These are phyloP conservation scores for Pichia occidentalis DNA, from an alignment of 805 yeast genomes.

Conservation along the genomic window DNA sequence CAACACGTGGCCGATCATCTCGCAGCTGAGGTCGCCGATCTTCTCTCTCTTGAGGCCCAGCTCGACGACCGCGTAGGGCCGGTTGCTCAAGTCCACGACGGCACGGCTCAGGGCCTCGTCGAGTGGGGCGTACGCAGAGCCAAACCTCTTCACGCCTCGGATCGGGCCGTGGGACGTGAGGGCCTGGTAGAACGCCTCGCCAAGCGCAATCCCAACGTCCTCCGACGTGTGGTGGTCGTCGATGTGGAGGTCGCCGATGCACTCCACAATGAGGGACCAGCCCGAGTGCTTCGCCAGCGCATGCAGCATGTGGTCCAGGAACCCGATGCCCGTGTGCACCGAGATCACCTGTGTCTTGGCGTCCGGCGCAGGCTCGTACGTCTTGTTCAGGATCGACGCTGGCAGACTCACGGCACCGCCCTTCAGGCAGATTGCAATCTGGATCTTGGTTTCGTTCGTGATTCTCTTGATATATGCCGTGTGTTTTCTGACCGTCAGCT, in stretches of 20 bases:
- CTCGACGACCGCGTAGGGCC: conserved; percentile 89
- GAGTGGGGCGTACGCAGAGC: conserved; percentile 88
- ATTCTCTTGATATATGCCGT: conserved; percentile 51
- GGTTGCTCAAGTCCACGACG: conserved; percentile 89
- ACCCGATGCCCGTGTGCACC: conserved; percentile 89
- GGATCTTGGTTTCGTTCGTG: conserved; percentile 93
- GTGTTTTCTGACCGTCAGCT: conserved; percentile 16
- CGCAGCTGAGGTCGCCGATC: conserved; percentile 86
- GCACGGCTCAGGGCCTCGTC: conserved; percentile 96
- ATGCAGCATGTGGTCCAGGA: conserved; percentile 94
- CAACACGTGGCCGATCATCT: conserved; percentile 96
- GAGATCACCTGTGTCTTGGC: conserved; percentile 70
- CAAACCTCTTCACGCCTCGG: conserved; percentile 88
- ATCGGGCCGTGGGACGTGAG: conserved; percentile 57
- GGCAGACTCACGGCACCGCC: conserved; percentile 74
- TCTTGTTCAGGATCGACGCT: conserved; percentile 44
- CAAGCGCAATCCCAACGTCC: conserved; percentile 90
- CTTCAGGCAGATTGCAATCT: conserved; percentile 73
- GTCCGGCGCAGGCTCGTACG: conserved; percentile 14
- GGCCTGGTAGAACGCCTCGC: conserved; percentile 83
- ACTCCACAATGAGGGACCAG: conserved; percentile 85
- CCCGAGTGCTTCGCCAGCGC: conserved; percentile 96
- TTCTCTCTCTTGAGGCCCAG: conserved; percentile 87
- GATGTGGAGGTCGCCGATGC: conserved; percentile 90
- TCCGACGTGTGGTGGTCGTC: conserved; percentile 98